Percentiles rank a stretch among this genome's conserved stretches.
These are phyloP conservation scores for Podospora anserina DNA, from an alignment of 495 filamentous ascomycete genomes.

Conservation along the genomic window DNA sequence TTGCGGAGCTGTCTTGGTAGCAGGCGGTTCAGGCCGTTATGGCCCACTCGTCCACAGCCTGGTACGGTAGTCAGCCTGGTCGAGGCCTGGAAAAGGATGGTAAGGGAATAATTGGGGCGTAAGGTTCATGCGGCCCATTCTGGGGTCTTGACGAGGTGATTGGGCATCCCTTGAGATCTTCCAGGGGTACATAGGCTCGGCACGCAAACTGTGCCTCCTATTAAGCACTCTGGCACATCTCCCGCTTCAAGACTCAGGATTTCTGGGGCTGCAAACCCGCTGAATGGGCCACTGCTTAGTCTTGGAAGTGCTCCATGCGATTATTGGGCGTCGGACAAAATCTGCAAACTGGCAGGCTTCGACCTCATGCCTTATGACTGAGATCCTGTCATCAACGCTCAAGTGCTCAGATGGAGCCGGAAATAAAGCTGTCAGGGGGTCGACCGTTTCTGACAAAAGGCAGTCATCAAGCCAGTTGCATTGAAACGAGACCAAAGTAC, in stretches of 20 bases:
- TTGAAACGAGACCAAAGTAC: not conserved
- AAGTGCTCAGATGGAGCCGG: not conserved
- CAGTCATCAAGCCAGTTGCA: not conserved
- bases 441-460: not conserved
- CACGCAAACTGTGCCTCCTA: not conserved
- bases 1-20: not conserved
- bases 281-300: not conserved
- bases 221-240: not conserved
- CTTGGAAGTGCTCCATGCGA: not conserved
- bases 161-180: not conserved
- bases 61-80: not conserved
- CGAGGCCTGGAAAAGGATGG: not conserved
- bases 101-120: not conserved
- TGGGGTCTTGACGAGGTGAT: not conserved
- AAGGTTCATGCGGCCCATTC: not conserved
- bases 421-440: not conserved
- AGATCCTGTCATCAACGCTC: not conserved
- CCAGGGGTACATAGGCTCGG: not conserved
- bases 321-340: not conserved
- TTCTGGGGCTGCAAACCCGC: too few species aligned
- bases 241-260: too few species aligned
- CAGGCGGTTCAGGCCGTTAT: not conserved
- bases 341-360: not conserved
- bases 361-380: not conserved
- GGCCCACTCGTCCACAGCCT: not conserved